Base-by-base conservation (phyloP, 176 grass and related monocot genomes). In the Metroxylon sagu region DNA sequence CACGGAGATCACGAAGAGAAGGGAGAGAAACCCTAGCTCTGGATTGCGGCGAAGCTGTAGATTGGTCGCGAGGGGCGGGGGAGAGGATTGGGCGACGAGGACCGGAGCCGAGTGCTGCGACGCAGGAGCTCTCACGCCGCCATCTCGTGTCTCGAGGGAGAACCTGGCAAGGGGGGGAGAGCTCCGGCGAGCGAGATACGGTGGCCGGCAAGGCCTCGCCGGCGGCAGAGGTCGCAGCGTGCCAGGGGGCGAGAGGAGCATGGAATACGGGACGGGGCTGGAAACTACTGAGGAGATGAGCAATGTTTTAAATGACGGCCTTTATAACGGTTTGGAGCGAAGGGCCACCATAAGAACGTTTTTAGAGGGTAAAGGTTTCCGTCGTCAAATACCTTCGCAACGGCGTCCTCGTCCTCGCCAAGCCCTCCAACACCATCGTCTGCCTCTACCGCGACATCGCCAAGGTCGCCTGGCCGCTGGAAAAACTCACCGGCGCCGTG, bases 11-110 rank as follows among this genome's bases (percentile, higher is more conserved):
- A 57, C 53, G 67, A 69, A 69, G 4, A 69, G 53, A 19, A 69
- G 19, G 30, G 67, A 31, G 53, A 57, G 18, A 29, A 69, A 19
- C 18, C 67, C 67, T 18, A 69, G 4, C 4, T 48, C 54, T 8
- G 67, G 31, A 30, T 69, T 18, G 18, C 67, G 67, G 30, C 54
- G 54, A 14, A 57, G 30, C 54, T 54, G 54, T 69, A 58, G 29
- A 25, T 69, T 16, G 26, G 25, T 16, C 3, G 14, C 7, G 4
- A 68, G 12, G 18, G 67, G 53, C 0, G 67, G 29, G 15, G 31
- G 31, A 25, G 53, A 26, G 5, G 31, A 69, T 29, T 57, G 19
- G 5, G 28, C 16, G 31, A 57, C 52, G 29, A 69, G 53, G 18
- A 30, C 16, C n/a, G 54, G 14, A 26, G 49, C 26, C 67, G 31